phyloP scores from a whole-genome alignment of 306 rosid species.

The Echinosophora koreensis region DNA sequence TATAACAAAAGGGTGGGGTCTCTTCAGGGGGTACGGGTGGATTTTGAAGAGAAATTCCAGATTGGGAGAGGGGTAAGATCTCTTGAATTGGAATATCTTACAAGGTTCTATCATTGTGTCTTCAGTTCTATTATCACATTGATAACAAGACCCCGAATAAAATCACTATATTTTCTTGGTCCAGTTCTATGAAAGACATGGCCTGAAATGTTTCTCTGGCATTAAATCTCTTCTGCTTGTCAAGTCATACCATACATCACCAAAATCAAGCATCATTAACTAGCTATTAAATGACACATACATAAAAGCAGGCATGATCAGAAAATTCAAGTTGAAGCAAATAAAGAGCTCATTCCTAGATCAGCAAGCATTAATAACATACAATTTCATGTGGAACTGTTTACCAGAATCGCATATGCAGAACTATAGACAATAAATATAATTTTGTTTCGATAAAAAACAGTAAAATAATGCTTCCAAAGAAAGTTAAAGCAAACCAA shows the following conservation, averaged over 20 bases:
- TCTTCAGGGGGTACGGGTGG: too few relatives aligned
- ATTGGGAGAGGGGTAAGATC: too few relatives aligned
- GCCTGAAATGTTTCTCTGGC: constrained; percentile 1
- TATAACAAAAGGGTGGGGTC: too few relatives aligned
- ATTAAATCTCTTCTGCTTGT: constrained; percentile 20
- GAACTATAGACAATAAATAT: neutral
- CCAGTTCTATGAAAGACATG: too few relatives aligned
- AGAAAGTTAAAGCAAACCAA: neutral
- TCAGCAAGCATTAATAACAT: constrained; percentile 19
- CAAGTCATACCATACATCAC: neutral
- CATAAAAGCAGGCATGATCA: neutral
- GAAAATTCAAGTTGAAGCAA: neutral
- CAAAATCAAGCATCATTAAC: constrained; percentile 28
- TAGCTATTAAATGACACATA: neutral
- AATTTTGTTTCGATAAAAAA: constrained; percentile 4
- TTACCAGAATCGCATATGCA: neutral
- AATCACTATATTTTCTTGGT: too few relatives aligned
- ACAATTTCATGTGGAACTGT: neutral
- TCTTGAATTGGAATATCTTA: too few relatives aligned
- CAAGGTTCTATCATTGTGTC: too few relatives aligned
- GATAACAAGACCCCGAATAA: too few relatives aligned
- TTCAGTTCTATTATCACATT: too few relatives aligned
- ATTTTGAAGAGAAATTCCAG: too few relatives aligned
- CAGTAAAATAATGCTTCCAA: constrained; percentile 29
- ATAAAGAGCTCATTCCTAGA: constrained; percentile 5